phyloP scores from a whole-genome alignment of 129 eudicot species.

The Silybum marianum region DNA sequence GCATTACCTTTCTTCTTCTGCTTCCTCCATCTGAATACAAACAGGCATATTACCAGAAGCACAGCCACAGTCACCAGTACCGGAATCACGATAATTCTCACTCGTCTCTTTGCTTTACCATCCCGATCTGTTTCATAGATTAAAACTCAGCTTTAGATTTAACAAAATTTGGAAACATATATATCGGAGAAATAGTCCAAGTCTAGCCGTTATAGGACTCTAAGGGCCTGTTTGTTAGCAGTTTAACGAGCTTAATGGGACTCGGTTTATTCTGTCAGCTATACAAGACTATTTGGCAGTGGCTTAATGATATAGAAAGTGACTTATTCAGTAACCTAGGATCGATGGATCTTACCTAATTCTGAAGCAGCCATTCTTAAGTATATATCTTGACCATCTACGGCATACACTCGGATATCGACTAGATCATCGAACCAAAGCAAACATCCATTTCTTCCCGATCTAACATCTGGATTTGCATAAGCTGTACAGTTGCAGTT shows the following conservation, averaged over 20 bases:
- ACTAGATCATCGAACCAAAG: constrained; percentile 55
- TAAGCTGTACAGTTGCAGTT: constrained; percentile 57
- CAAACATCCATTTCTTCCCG: constrained; percentile 46
- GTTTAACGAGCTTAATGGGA: no score
- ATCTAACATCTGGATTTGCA: constrained; percentile 32
- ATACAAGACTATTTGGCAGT: no score
- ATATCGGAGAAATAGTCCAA: background rate
- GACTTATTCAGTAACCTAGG: no score
- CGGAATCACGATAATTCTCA: constrained; percentile 27
- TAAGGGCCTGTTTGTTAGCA: no score
- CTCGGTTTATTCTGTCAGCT: no score
- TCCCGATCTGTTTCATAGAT: background rate
- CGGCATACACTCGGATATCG: constrained; percentile 47
- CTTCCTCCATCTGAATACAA: constrained; percentile 20
- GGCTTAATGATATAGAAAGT: no score
- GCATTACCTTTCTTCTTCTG: constrained; percentile 25
- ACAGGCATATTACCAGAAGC: constrained; percentile 25
- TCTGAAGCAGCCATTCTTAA: constrained; percentile 49
- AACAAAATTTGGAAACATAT: background rate
- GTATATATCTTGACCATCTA: constrained; percentile 50
- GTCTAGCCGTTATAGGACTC: background rate
- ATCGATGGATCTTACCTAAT: constrained; percentile 28
- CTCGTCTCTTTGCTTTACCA: constrained; percentile 23
- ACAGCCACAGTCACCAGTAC: constrained; percentile 12
- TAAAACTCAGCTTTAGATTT: background rate